Evolutionary conservation across 805 yeast species (phyloP).

Genomic region (Wickerhamiella siamensis): DNA sequence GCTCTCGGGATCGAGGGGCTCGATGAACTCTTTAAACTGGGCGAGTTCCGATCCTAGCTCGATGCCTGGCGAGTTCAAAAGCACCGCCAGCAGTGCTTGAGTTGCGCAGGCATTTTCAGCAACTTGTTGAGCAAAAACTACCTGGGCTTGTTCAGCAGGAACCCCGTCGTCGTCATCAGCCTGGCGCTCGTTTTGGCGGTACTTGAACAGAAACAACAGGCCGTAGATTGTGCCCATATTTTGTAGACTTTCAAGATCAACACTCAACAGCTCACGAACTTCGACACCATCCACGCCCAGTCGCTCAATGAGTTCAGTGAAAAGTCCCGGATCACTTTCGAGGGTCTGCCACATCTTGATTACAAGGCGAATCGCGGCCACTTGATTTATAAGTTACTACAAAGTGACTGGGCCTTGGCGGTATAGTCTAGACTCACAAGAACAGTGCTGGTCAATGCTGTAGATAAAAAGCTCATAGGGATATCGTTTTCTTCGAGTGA

Average conservation of each 20-base stretch:
- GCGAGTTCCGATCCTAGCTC: conserved; percentile 36
- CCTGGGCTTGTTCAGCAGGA: conserved; percentile 14
- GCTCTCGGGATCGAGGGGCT: conserved; percentile 40
- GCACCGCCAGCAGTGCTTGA: conserved; percentile 46
- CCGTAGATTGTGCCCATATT: conserved; percentile 35
- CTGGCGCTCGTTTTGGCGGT: conserved; percentile 29
- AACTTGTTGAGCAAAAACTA: conserved; percentile 50
- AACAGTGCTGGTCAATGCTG: conserved; percentile 46
- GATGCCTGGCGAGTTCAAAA: conserved; percentile 33
- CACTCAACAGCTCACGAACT: conserved; percentile 41
- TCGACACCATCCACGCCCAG: conserved; percentile 40
- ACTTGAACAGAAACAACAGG: conserved; percentile 48
- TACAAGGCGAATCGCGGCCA: too few species aligned
- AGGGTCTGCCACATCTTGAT: conserved; percentile 13
- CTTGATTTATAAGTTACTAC: too few species aligned
- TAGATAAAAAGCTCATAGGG: conserved; percentile 45
- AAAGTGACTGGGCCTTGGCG: too few species aligned
- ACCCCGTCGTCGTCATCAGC: conserved; percentile 12
- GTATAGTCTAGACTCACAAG: too few species aligned
- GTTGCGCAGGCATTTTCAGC: conserved; percentile 65
- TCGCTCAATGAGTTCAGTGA: conserved; percentile 45
- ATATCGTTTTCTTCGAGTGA: conserved; percentile 28
- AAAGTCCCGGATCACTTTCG: conserved; percentile 34
- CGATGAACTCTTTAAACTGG: conserved; percentile 36
- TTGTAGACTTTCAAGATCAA: conserved; percentile 30